Evolutionary conservation across 1,284 basidiomycete species (phyloP).

Genomic region (Sanghuangporus sanghuang): DNA sequence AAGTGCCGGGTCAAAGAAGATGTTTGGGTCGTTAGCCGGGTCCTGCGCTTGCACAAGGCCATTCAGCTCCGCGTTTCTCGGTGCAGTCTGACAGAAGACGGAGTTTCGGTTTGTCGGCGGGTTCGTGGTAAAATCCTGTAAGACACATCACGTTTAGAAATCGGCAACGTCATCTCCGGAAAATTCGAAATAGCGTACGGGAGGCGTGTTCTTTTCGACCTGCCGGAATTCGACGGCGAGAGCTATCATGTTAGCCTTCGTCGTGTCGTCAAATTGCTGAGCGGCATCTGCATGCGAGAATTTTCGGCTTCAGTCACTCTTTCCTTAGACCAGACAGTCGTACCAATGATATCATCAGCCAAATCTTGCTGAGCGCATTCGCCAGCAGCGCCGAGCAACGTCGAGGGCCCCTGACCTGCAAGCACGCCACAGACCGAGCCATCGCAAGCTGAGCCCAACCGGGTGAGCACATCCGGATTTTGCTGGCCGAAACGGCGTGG

Average conservation of each 20-base stretch:
- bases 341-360: conserved; percentile 55
- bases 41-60: conserved; percentile 39
- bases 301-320: neutral
- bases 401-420: conserved; percentile 44
- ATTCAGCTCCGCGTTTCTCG: conserved; percentile 33
- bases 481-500: conserved; percentile 53
- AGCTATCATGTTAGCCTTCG: conserved; percentile 47
- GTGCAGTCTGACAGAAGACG: conserved; percentile 37
- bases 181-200: conserved; percentile 29
- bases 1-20: conserved; percentile 54
- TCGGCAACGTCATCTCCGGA: neutral
- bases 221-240: conserved; percentile 53
- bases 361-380: conserved; percentile 59
- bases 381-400: conserved; percentile 49
- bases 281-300: conserved; percentile 37
- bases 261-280: conserved; percentile 46
- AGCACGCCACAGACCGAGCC: conserved; percentile 47
- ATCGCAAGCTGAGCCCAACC: conserved; percentile 42
- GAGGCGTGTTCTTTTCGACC: conserved; percentile 59
- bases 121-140: conserved; percentile 48
- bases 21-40: conserved; percentile 33
- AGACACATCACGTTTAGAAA: neutral
- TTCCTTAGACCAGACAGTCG: conserved; percentile 14
- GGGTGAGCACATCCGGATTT: conserved; percentile 42
- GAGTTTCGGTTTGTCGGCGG: conserved; percentile 41